phyloP scores from a whole-genome alignment of 805 yeast species.

The Candida vartiovaarae region DNA sequence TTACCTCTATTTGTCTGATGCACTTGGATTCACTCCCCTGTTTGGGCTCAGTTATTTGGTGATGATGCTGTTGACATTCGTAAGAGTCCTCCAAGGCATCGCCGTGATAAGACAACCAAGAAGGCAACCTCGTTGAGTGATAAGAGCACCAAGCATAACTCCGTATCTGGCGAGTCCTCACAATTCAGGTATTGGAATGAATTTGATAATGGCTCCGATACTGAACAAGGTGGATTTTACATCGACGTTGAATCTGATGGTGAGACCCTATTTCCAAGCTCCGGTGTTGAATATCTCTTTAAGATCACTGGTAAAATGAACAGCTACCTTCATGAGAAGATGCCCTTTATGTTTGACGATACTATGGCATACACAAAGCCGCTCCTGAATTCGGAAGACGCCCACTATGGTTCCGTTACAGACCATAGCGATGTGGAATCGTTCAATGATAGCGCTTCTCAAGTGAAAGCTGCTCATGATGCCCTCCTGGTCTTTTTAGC shows the following conservation, averaged over 20 bases:
- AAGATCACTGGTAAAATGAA: constrained; percentile 13
- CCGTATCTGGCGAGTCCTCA: constrained; percentile 12
- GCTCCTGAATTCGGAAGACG: not conserved
- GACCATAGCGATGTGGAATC: constrained; percentile 13
- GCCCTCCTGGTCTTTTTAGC: constrained; percentile 38
- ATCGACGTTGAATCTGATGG: constrained; percentile 27
- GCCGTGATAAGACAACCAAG: constrained; percentile 2
- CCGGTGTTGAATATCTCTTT: constrained; percentile 25
- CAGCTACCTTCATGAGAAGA: constrained; percentile 7
- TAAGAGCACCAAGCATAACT: constrained; percentile 1
- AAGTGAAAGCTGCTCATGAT: constrained; percentile 29
- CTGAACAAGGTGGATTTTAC: constrained; percentile 33
- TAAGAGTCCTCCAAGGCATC: constrained; percentile 31
- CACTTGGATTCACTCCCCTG: constrained; percentile 32
- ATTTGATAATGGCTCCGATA: constrained; percentile 56
- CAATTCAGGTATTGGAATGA: constrained; percentile 55
- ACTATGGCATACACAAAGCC: no score
- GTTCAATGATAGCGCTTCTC: constrained; percentile 1
- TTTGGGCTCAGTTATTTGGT: constrained; percentile 32
- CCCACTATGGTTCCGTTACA: not conserved
- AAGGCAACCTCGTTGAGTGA: constrained; percentile 6
- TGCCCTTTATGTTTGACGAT: constrained; percentile 15
- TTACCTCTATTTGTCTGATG: constrained; percentile 23
- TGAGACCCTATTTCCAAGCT: constrained; percentile 18
- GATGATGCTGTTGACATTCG: constrained; percentile 34